Base-by-base conservation (phyloP, 2,329 filamentous ascomycete species). In the Cercospora citrullina region DNA sequence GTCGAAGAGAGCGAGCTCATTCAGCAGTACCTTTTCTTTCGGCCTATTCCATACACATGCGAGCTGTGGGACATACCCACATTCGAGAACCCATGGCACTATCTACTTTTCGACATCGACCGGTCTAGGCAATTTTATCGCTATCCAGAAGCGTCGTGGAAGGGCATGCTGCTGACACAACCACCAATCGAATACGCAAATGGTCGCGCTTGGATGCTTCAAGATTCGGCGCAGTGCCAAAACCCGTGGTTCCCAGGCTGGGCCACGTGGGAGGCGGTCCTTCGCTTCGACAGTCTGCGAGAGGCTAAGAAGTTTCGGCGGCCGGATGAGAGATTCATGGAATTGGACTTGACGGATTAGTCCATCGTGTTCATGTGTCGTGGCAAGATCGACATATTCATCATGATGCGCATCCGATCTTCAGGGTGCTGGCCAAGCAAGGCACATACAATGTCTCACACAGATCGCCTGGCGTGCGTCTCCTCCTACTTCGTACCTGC, bases 81-180 rank as follows among this genome's bases (percentile, higher is more conserved):
- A 5, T 16, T 64, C 7, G 62, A 64, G 8, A 64, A 64, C 21
- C 62, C 62, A 14, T 64, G 62, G 62, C 48, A 48, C 8, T 64
- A 64, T 23, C 48, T 57, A 7, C 55, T 64, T 23, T 64, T 33
- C 30, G 16, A 42, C 7, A 1, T 5, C 51, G 5, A 42, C 4
- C n/a, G 2, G 16, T 16, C 31, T 12, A 21, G 6, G 7, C 30
- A 14, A 16, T 16, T 57, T n/a, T 26, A n/a, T 18, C 9, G 53
- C 45, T 31, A 10, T 28, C 21, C 21, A 5, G 39, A 31, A 57
- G 48, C 45, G 6, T 64, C 62, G 23, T 64, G 62, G 62, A 30
- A 8, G n/a, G 12, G 51, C 51, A 64, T 64, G 62, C 31, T 64
- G 8, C 18, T 26, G 51, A 39, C 18, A 9, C 62, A 64, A 45